These are phyloP conservation scores for Phytophthora cajani DNA, from an alignment of 352 stramenopile genomes.

Conservation along the genomic window DNA sequence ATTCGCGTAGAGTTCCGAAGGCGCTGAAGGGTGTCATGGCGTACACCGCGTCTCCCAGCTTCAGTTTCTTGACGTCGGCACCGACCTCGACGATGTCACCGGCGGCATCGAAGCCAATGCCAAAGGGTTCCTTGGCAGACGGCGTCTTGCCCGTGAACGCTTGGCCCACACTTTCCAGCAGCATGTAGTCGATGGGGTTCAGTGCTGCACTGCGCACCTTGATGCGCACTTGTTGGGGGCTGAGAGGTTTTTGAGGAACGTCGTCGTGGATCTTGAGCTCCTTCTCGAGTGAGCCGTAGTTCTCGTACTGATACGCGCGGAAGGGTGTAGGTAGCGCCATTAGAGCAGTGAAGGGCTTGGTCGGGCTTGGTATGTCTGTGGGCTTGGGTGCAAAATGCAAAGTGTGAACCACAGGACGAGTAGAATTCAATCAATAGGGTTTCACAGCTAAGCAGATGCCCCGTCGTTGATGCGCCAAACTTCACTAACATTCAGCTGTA, in stretches of 20 bases:
- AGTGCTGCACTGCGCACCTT: constrained; percentile 58
- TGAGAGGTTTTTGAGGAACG: constrained; percentile 12
- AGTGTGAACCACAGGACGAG: too few relatives aligned
- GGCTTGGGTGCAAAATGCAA: too few relatives aligned
- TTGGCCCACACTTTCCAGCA: constrained; percentile 37
- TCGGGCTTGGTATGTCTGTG: not conserved
- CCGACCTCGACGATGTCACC: constrained; percentile 44
- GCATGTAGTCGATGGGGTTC: constrained; percentile 70
- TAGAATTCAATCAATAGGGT: too few relatives aligned
- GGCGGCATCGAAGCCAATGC: constrained; percentile 43
- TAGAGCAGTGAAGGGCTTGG: not conserved
- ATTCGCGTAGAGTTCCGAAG: constrained; percentile 43
- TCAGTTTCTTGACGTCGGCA: constrained; percentile 23
- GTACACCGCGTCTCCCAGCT: constrained; percentile 41
- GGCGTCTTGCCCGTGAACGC: constrained; percentile 27
- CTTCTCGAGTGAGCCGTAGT: constrained; percentile 24
- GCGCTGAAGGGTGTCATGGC: constrained; percentile 11
- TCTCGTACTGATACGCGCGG: constrained; percentile 36
- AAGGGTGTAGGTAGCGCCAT: constrained; percentile 26
- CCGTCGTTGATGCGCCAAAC: too few relatives aligned
- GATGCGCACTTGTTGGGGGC: constrained; percentile 49
- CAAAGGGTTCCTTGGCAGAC: constrained; percentile 31
- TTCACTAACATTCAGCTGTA: too few relatives aligned
- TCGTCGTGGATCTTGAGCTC: constrained; percentile 24
- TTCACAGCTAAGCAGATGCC: too few relatives aligned